phyloP scores from a whole-genome alignment of 202 grass and related monocot species.

The Schoenoplectus tabernaemontani region DNA sequence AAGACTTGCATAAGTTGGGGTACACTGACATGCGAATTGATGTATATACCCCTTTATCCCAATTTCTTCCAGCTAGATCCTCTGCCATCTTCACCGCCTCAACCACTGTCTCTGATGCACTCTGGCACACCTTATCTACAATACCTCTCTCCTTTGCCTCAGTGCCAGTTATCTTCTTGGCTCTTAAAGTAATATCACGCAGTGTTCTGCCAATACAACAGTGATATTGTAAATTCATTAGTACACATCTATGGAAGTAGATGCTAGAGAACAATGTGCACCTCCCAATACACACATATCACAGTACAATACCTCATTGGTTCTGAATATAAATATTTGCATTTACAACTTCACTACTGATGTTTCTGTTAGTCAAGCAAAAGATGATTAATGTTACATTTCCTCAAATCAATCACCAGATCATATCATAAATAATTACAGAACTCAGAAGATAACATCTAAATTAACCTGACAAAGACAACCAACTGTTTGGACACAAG shows the following conservation, averaged over 20 bases:
- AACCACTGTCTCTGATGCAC: constrained; percentile 44
- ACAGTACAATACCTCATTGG: too few species aligned
- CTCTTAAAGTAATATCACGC: constrained; percentile 47
- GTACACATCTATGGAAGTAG: too few species aligned
- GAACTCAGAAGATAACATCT: neutral
- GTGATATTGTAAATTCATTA: neutral
- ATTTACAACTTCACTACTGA: neutral
- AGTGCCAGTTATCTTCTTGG: constrained; percentile 42
- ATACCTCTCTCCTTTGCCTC: constrained; percentile 77
- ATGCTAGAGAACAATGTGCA: too few species aligned
- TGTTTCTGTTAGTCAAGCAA: neutral
- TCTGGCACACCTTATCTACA: constrained; percentile 52
- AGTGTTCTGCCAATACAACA: constrained; percentile 23
- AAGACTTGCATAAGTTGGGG: constrained; percentile 43
- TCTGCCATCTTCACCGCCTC: constrained; percentile 62
- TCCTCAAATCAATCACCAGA: neutral
- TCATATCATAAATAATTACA: neutral
- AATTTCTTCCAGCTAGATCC: constrained; percentile 69
- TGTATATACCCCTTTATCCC: constrained; percentile 64
- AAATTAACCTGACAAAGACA: neutral
- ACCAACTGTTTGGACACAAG: neutral
- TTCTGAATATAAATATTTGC: neutral
- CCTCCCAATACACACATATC: neutral
- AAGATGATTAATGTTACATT: neutral
- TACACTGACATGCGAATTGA: constrained; percentile 66